Conservation (phyloP, 2,329 filamentous ascomycete species). For the Claviceps quebecensis region DNA sequence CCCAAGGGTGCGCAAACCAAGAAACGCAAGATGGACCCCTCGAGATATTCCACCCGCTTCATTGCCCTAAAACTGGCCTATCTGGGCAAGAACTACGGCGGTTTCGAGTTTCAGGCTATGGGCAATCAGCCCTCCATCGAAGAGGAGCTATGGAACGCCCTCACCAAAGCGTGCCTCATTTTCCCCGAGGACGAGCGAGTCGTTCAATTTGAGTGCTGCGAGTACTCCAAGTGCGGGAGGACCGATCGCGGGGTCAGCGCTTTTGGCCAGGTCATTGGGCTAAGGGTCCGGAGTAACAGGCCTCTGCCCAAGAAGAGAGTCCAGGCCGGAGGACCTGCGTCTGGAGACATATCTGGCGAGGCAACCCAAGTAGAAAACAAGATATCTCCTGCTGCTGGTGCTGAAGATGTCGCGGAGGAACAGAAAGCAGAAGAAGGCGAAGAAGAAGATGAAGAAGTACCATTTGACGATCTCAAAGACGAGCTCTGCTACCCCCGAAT, state of each 20-base stretch:
- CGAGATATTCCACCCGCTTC: constrained; percentile 66
- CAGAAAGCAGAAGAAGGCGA: background rate
- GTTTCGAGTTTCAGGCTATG: constrained; percentile 73
- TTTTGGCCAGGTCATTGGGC: constrained; percentile 85
- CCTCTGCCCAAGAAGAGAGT: constrained; percentile 33
- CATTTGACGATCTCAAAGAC: constrained; percentile 56
- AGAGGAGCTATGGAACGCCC: constrained; percentile 83
- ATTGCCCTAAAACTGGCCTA: constrained; percentile 93
- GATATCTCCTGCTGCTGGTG: constrained; percentile 1
- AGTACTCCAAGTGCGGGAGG: constrained; percentile 89
- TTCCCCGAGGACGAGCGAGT: constrained; percentile 49
- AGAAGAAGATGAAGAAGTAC: constrained; percentile 2
- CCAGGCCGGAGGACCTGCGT: constrained; percentile 12
- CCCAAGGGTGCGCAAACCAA: constrained; percentile 23
- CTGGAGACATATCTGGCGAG: constrained; percentile 14
- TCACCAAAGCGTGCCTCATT: constrained; percentile 71
- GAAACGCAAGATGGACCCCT: constrained; percentile 55
- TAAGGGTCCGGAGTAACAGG: constrained; percentile 67
- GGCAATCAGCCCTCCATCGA: constrained; percentile 71
- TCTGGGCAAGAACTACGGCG: constrained; percentile 79
- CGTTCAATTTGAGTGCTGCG: constrained; percentile 68
- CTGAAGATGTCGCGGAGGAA: background rate
- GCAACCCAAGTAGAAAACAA: constrained; percentile 7
- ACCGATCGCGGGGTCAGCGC: constrained; percentile 91
- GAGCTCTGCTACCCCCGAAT: constrained; percentile 75